A percentile compares a stretch with the other conserved stretches of the same genome.
phyloP scores from a whole-genome alignment of 2,329 filamentous ascomycete genomes.

The Amauroascus verrucosus region DNA sequence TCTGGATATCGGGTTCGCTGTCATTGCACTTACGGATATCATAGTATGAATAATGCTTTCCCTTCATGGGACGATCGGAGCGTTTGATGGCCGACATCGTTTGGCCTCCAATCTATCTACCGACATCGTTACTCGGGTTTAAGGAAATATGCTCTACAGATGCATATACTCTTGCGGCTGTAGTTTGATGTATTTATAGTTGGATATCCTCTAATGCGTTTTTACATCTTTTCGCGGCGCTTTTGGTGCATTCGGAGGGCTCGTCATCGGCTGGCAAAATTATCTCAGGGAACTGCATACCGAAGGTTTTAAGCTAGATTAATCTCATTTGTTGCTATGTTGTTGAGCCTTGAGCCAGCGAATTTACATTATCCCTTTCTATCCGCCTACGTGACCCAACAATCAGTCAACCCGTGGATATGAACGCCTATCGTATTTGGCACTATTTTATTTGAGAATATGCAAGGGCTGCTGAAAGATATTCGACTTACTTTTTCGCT shows the following conservation, averaged over 20 bases:
- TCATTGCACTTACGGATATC: no score
- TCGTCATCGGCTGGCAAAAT: not conserved
- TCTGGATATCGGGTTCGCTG: not conserved
- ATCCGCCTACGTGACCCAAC: no score
- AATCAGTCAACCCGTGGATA: no score
- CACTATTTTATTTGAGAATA: no score
- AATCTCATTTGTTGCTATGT: not conserved
- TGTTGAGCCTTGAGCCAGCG: not conserved
- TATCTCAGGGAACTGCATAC: not conserved
- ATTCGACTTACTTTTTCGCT: no score
- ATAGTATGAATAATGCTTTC: no score
- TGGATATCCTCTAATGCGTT: slow-evolving; percentile 1
- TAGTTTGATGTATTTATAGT: slow-evolving; percentile 6
- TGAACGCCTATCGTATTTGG: no score
- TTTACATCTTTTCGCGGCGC: not conserved
- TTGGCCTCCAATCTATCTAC: not conserved
- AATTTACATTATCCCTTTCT: no score
- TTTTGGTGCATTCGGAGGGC: not conserved
- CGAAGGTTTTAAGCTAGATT: not conserved
- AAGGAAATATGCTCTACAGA: not conserved
- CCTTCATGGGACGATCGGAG: no score
- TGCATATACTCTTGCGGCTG: slow-evolving; percentile 5
- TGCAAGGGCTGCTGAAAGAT: no score
- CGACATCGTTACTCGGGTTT: not conserved
- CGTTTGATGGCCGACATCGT: no score